Conservation (phyloP, 2,329 filamentous ascomycete species). For the Talaromyces sp. region DNA sequence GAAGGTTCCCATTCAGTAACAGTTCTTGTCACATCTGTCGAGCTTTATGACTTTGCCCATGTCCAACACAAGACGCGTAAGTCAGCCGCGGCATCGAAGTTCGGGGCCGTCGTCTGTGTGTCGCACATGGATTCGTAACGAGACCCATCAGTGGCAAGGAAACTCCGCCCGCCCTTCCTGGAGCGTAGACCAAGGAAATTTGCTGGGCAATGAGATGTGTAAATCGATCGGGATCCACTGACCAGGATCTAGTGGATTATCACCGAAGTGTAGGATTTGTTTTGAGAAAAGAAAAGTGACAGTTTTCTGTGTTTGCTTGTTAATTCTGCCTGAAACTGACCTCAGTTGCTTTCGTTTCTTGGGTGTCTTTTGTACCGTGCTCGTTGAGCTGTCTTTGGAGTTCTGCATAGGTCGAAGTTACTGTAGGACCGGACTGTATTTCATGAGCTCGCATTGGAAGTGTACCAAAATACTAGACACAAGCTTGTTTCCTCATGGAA, state of each 20-base stretch:
- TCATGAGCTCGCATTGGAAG: background rate
- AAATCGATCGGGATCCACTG: background rate
- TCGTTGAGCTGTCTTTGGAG: background rate
- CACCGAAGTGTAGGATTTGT: background rate
- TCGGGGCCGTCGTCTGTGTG: background rate
- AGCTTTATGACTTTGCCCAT: background rate
- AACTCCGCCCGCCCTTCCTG: background rate
- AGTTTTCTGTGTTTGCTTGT: background rate
- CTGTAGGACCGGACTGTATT: background rate
- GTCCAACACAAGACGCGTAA: background rate
- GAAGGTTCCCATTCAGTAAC: background rate
- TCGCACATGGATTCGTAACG: conserved; percentile 2
- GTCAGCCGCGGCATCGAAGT: background rate
- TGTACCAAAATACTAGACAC: background rate
- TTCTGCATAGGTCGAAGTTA: background rate
- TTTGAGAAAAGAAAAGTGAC: background rate
- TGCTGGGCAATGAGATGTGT: background rate
- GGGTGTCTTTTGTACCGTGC: background rate
- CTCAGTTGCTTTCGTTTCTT: background rate
- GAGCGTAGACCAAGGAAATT: background rate
- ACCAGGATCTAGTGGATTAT: background rate
- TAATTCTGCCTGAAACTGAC: background rate
- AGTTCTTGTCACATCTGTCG: background rate
- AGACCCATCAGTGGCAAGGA: background rate
- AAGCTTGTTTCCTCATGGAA: background rate